phyloP scores from a whole-genome alignment of 2,329 filamentous ascomycete species.

The Epichloe coenophiala region DNA sequence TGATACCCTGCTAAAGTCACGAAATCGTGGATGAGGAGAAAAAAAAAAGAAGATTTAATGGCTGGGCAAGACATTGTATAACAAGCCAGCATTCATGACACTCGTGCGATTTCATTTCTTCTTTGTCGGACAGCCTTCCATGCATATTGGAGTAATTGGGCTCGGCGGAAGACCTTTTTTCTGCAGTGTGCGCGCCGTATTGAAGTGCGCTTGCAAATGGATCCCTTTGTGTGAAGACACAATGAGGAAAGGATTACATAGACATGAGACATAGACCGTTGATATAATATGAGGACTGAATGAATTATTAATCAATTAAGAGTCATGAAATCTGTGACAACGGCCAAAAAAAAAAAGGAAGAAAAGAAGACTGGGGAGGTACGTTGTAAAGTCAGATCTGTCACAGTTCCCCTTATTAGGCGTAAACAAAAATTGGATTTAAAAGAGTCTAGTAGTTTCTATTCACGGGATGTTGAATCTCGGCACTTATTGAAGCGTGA shows the following conservation, averaged over 20 bases:
- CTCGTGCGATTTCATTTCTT: background rate
- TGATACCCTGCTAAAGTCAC: background rate
- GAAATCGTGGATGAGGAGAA: background rate
- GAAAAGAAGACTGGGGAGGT: too few relatives aligned
- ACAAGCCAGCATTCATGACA: background rate
- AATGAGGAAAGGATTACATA: background rate
- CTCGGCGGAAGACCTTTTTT: background rate
- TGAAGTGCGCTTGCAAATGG: background rate
- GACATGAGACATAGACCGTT: background rate
- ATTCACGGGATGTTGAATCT: too few relatives aligned
- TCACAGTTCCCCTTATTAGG: too few relatives aligned
- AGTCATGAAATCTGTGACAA: too few relatives aligned
- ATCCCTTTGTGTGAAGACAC: background rate
- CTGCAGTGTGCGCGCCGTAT: background rate
- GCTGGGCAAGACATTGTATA: background rate
- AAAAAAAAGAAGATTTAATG: background rate
- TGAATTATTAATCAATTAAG: too few relatives aligned
- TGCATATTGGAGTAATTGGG: background rate
- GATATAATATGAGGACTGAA: background rate
- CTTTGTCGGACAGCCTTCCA: too few relatives aligned
- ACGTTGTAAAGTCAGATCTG: too few relatives aligned
- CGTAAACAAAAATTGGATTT: too few relatives aligned
- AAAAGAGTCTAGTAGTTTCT: too few relatives aligned
- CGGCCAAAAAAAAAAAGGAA: too few relatives aligned
- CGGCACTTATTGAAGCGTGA: too few relatives aligned